A percentile compares a stretch with the other conserved stretches of the same genome.
Evolutionary conservation across 495 filamentous ascomycete genomes (phyloP).

Genomic region (Penicillium taxi): DNA sequence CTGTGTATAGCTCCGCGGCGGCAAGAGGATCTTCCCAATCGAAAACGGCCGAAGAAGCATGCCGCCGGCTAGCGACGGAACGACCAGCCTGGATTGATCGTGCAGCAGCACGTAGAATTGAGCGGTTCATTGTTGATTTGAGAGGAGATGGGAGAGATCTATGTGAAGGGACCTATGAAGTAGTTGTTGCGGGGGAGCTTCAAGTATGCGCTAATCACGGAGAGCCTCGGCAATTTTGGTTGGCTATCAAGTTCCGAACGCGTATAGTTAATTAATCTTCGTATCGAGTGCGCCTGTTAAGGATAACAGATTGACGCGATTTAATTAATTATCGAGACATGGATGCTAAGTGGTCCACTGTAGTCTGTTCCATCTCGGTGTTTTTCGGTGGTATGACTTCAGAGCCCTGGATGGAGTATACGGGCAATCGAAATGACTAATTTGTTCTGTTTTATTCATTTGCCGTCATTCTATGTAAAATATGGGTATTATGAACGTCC

Average conservation of each 20-base stretch:
- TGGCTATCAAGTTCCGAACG: constrained; percentile 9
- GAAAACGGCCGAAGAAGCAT: constrained; percentile 54
- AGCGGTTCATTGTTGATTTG: constrained; percentile 29
- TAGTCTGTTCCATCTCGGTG: constrained; percentile 8
- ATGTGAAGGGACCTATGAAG: constrained; percentile 1
- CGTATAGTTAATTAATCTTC: no score
- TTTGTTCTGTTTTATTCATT: background rate
- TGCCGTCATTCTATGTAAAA: constrained; percentile 5
- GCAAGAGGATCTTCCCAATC: constrained; percentile 89
- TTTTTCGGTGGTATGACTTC: constrained; percentile 13
- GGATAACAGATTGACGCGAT: constrained; percentile 1
- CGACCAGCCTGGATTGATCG: constrained; percentile 25
- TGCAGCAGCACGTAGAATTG: constrained; percentile 29
- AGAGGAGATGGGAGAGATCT: background rate
- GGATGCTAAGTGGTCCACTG: background rate
- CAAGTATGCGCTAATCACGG: constrained; percentile 22
- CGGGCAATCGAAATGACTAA: no score
- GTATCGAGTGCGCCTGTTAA: no score
- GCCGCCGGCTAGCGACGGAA: constrained; percentile 25
- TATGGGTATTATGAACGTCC: background rate
- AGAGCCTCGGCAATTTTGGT: constrained; percentile 22
- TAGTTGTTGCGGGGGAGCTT: constrained; percentile 21
- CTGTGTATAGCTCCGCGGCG: constrained; percentile 64
- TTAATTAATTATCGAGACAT: no score
- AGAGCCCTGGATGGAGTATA: background rate